Base-by-base conservation (phyloP, 2,329 filamentous ascomycete genomes). In the Colletotrichum tabaci region DNA sequence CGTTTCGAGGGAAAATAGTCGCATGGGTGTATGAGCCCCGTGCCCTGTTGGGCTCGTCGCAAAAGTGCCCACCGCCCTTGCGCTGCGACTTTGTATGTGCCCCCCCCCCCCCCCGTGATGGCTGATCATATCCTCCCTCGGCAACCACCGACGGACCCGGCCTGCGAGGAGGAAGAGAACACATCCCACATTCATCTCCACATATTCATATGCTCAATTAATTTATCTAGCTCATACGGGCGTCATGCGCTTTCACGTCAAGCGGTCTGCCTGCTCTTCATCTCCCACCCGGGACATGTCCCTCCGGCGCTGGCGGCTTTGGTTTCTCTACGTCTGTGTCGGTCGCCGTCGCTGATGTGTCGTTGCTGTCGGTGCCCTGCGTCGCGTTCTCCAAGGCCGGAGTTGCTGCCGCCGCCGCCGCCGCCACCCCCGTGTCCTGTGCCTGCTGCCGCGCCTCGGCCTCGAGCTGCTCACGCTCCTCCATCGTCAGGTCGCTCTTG, bases 401-500 rank as follows among this genome's bases (percentile, higher is more conserved):
- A 21, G 23, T 23, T 18, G 23, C 18, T 21, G 26, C 26, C 4
- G 26, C 26, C 23, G 23, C 23, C 23, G 23, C 23, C 23, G 23
- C 23, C 30, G 30, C 30, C 7, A 1, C 30, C 30, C 21, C 21
- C 30, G 30, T 30, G 30, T 30, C 30, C 7, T 40, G 18, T 16
- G 15, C 16, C 23, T 50, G 56, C 4, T 18, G 10, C 8, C 58
- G 63, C 21, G 61, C 62, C 35, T 75, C 68, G 2, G 63, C 65
- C 62, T 67, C 69, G 66, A 75, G 65, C 63, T 71, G 61, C 58
- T 69, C 68, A 8, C 72, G 72, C 66, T 75, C 74, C 52, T 75
- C 74, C 57, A 74, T 35, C 9, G 74, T 75, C 18, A 75, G 46
- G 26, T 75, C 74, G 66, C 74, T 74, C 67, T 74, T 74, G 1